Evolutionary conservation across 2,329 filamentous ascomycete species (phyloP), one percentile per base, ranked within the genome.

Genomic region (Gliomastix tumulicola): DNA sequence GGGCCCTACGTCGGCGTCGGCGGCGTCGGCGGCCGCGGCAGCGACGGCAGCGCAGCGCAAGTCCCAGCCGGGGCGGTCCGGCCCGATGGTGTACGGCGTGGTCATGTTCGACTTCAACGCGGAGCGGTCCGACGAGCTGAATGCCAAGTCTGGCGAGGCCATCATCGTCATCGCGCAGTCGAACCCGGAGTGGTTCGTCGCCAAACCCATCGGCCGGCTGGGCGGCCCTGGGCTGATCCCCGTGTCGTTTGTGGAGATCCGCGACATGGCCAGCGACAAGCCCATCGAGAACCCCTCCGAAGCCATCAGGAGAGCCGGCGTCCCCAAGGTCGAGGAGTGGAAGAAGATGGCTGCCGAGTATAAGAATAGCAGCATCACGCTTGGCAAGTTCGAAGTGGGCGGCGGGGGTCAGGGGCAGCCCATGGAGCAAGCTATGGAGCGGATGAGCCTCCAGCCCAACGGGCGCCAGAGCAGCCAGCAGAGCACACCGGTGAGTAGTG

Each of bases 341-440:
- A 98, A 98, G 69, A 94, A 94, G 65, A 96, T 96, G 88, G 89
- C 92, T 1, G 90, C 90, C 38, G 90, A 96, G 45, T 98, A 98
- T 65, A 98, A 98, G 69, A 96, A 97, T 58, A 95, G 89, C 59
- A 97, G 92, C 63, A 97, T 98, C 55, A 90, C 89, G 1, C 68
- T 98, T 30, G 92, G 92, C 47, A 94, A 90, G 62, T 90, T 94
- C 48, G 87, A 90, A 50, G 69, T 13, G 25, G 25, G n/a, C 25
- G 25, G 13, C 25, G 3, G 5, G 11, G 2, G 11, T 16, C 25
- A 4, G 25, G 49, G 48, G 16, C 61, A 62, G 41, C 68, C 71
- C 11, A 66, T 90, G 50, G 82, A 83, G 40, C 74, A 82, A 45
- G 74, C 76, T 36, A 81, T 87, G 74, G 79, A 88, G 49, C 76